phyloP scores from a whole-genome alignment of 148 eudicot genomes.

The Rhododendron ferrugineum region DNA sequence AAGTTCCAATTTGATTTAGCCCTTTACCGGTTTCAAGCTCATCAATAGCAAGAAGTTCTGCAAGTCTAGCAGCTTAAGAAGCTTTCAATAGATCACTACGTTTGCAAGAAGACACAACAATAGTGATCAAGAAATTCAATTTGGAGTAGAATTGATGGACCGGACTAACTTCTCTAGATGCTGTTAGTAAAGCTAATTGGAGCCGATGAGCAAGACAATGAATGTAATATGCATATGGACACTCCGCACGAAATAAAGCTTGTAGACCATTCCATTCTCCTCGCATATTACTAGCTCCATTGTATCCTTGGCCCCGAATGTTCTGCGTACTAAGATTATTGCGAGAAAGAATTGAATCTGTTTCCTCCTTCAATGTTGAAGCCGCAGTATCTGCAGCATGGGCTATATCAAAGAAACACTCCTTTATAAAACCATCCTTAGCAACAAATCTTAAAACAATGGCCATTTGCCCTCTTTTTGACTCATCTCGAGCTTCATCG shows the following conservation, averaged over 20 bases:
- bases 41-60: background rate
- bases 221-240: background rate
- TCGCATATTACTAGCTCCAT: background rate
- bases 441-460: too few species aligned
- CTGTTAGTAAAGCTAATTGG: background rate
- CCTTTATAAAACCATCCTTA: background rate
- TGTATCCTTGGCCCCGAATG: constrained; percentile 13
- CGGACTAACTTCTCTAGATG: background rate
- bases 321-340: background rate
- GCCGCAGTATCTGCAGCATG: background rate
- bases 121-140: background rate
- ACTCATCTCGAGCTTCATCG: too few species aligned
- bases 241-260: background rate
- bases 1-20: background rate
- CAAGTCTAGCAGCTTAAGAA: background rate
- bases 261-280: constrained; percentile 11
- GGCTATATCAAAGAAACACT: constrained; percentile 7
- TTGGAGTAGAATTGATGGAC: background rate
- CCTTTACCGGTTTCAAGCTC: background rate
- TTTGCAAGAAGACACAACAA: background rate
- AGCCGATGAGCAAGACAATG: background rate
- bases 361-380: background rate
- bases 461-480: too few species aligned
- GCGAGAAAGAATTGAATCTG: background rate
- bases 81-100: background rate